Conservation (phyloP, 2,329 filamentous ascomycete genomes). For the Mycogone perniciosa region DNA sequence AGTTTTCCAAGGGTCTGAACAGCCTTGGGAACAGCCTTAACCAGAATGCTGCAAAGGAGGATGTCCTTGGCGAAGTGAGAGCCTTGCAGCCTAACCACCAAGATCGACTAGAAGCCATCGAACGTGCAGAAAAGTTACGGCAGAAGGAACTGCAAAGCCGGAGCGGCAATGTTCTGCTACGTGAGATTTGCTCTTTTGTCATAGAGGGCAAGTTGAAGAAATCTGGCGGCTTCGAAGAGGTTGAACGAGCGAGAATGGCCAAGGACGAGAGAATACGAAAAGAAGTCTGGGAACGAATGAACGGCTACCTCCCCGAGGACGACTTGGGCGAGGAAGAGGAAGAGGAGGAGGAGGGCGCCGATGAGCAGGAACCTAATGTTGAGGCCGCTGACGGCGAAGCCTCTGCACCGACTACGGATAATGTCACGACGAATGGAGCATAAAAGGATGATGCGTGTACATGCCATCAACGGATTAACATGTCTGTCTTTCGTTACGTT, state of each 20-base stretch:
- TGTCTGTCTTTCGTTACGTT: too few species aligned
- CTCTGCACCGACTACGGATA: constrained; percentile 7
- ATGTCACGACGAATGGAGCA: neutral
- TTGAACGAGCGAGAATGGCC: constrained; percentile 72
- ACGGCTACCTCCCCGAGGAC: constrained; percentile 46
- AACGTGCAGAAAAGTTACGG: constrained; percentile 87
- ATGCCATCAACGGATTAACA: too few species aligned
- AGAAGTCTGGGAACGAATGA: constrained; percentile 67
- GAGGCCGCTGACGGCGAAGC: constrained; percentile 9
- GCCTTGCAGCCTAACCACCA: constrained; percentile 94
- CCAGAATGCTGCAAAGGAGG: constrained; percentile 79
- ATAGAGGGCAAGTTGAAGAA: constrained; percentile 91
- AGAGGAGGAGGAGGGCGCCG: constrained; percentile 18
- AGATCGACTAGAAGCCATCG: constrained; percentile 86
- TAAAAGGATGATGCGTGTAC: neutral
- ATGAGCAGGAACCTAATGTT: constrained; percentile 14
- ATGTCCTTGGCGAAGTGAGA: constrained; percentile 84
- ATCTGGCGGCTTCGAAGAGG: constrained; percentile 89
- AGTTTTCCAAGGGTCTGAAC: constrained; percentile 49
- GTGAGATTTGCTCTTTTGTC: constrained; percentile 80
- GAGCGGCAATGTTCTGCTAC: constrained; percentile 68
- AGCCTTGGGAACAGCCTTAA: constrained; percentile 54
- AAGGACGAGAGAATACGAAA: constrained; percentile 83
- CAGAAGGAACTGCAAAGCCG: constrained; percentile 82
- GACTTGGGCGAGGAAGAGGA: constrained; percentile 33